phyloP scores from a whole-genome alignment of 139 green algal genomes.

The Chlorella sp. region DNA sequence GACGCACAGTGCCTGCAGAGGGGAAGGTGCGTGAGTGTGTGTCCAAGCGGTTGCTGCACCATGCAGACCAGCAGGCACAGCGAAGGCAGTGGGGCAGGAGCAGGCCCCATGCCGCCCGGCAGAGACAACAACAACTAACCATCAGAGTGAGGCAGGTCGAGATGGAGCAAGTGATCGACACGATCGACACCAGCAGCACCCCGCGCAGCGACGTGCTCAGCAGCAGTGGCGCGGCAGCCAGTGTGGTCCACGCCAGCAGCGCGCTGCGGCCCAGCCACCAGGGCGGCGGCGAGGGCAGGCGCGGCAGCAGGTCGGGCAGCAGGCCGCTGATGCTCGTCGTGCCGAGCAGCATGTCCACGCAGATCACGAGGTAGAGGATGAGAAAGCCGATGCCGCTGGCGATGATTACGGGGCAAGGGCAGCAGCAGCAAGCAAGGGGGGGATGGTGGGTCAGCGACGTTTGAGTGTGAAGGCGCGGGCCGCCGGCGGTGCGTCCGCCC shows the following conservation, averaged over 20 bases:
- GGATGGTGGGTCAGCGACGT: too few species aligned
- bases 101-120: not conserved
- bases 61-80: too few species aligned
- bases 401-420: conserved; percentile 6
- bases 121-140: not conserved
- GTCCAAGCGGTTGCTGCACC: too few species aligned
- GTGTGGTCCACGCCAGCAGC: conserved; percentile 24
- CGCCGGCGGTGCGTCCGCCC: too few species aligned
- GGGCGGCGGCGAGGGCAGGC: conserved; percentile 22
- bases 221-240: conserved; percentile 14
- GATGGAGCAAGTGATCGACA: not conserved
- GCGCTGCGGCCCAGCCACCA: conserved; percentile 24
- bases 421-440: too few species aligned
- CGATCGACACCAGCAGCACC: not conserved
- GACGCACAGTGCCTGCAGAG: not conserved
- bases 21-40: not conserved
- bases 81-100: not conserved
- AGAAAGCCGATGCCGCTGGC: conserved; percentile 15
- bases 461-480: too few species aligned
- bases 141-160: not conserved
- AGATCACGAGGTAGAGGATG: conserved; percentile 16
- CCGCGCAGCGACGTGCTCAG: not conserved
- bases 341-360: conserved; percentile 29
- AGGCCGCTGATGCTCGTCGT: conserved; percentile 9
- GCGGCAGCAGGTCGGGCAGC: conserved; percentile 21